A percentile compares a stretch with the other conserved stretches of the same genome.
Evolutionary conservation across 768 basidiomycete species (phyloP).

Genomic region (Panaeolus cyanescens): DNA sequence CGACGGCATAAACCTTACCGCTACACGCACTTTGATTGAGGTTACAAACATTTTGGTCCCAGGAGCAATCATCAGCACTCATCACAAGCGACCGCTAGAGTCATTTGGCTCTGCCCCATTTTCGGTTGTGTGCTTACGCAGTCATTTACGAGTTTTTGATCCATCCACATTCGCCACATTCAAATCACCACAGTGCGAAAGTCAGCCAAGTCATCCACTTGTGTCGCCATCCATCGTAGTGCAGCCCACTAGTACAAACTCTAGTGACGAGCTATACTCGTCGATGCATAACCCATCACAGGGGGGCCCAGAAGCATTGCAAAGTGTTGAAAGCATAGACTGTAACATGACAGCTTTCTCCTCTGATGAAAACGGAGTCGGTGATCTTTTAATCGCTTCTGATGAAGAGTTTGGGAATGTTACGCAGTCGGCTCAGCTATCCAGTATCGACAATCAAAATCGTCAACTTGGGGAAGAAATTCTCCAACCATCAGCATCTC

Average conservation of each 20-base stretch:
- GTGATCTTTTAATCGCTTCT: not conserved
- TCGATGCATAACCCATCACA: not conserved
- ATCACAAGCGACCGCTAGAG: conserved; percentile 10
- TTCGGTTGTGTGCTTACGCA: conserved; percentile 10
- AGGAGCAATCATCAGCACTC: conserved; percentile 16
- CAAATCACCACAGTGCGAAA: not conserved
- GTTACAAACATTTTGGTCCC: conserved; percentile 16
- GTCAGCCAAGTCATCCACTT: not conserved
- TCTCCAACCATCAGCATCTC: not conserved
- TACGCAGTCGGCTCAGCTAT: not conserved
- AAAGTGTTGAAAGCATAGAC: not conserved
- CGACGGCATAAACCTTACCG: conserved; percentile 13
- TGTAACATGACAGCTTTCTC: not conserved
- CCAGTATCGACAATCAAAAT: conserved; percentile 4
- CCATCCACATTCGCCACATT: not conserved
- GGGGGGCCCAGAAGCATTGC: not conserved
- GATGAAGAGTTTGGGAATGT: not conserved
- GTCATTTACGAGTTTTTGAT: conserved; percentile 8
- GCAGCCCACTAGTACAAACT: too few relatives aligned
- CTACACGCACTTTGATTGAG: conserved; percentile 8
- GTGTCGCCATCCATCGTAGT: too few relatives aligned
- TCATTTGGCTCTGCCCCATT: conserved; percentile 17
- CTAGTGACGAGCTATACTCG: too few relatives aligned
- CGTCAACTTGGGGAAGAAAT: not conserved
- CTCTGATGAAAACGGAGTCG: not conserved